Evolutionary conservation across 805 yeast genomes (phyloP), one percentile per base, ranked within the genome.

Genomic region (Yarrowia yakushimensis): DNA sequence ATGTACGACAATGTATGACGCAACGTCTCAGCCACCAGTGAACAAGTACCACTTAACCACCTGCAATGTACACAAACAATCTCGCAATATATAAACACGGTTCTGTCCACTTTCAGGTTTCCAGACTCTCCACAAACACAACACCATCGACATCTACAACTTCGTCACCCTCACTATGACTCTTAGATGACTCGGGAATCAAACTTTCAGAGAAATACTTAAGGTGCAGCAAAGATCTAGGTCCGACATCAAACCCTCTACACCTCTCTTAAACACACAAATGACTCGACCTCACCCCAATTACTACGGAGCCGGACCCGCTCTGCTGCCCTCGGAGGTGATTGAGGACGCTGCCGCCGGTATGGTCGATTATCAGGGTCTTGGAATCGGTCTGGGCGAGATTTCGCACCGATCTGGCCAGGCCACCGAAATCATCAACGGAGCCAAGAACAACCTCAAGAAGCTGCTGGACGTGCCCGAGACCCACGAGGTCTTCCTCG

Each of bases 281-380:
- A 61, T 33, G 34, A 30, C 57, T 30, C 59, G 66, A 31, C 46
- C 59, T 10, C 66, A 67, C 20, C 66, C 70, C 41, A 67, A 72
- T 64, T 89, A 94, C 73, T 94, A 90, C 70, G 99, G 98, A 63
- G 98, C 99, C n/a, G 99, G 99, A 13, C 99, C 99, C 54, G 99
- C 99, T 0, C 81, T 86, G 60, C 79, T 94, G 45, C 97, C 98
- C 33, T 85, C 93, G 3, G 71, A 75, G 4, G 98, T 93, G 1
- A 81, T 94, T 62, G 86, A 90, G 75, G 86, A 89, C 76, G 97
- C 97, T 5, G 96, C 97, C 1, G 72, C 74, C 31, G 98, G 94
- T 72, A 78, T 94, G 66, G 72, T 94, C 65, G 83, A 85, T 70
- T 94, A 83, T 75, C 78, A 87, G 62, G 79, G 78, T 42, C 77